A percentile compares a stretch with the other conserved stretches of the same genome.
Evolutionary conservation across 23 red algal species (phyloP).

Genomic region (Gracilaria domingensis): DNA sequence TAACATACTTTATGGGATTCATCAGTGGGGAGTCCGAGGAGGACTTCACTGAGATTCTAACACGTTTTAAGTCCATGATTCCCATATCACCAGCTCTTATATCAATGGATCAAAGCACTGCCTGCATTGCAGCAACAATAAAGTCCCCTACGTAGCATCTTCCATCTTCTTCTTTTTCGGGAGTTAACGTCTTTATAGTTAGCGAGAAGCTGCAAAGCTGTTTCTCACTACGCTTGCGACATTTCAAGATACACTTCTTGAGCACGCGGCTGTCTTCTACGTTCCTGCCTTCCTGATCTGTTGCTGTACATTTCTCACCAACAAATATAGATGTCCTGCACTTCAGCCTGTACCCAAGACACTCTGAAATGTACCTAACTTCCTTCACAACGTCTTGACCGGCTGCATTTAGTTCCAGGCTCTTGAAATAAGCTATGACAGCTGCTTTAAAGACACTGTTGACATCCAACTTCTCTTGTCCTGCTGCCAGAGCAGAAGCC

Average conservation of each 20-base stretch:
- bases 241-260: conserved; percentile 7
- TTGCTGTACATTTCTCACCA: background rate
- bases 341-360: background rate
- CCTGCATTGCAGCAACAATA: conserved; percentile 4
- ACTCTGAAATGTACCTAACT: background rate
- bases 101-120: background rate
- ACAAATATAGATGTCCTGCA: conserved; percentile 8
- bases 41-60: conserved; percentile 6
- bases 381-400: conserved; percentile 1
- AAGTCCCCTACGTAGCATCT: conserved; percentile 9
- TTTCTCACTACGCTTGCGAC: background rate
- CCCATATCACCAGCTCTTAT: background rate
- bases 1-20: too few species aligned
- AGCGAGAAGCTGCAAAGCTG: background rate
- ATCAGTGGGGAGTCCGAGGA: background rate
- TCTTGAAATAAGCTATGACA: background rate
- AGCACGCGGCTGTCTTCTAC: background rate
- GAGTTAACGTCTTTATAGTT: background rate
- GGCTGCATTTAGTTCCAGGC: background rate
- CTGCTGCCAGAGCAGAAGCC: background rate
- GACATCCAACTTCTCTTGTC: too few species aligned
- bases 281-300: background rate
- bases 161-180: background rate
- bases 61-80: conserved; percentile 20
- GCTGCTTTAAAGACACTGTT: background rate